These are phyloP conservation scores for Microstegium vimineum DNA, from an alignment of 176 grass and related monocot genomes.

Conservation along the genomic window DNA sequence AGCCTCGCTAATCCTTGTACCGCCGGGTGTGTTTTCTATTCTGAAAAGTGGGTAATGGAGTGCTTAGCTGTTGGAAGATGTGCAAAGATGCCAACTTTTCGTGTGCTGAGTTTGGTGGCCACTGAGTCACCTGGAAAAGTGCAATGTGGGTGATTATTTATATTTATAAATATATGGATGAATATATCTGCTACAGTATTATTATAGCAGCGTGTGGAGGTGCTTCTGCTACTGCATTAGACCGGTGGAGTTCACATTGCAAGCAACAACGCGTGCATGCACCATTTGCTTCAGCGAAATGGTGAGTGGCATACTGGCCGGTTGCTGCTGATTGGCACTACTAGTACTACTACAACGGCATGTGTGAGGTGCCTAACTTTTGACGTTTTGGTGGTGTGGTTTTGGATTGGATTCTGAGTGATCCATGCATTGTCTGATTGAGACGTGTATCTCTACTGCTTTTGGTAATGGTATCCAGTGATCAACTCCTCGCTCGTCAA, in stretches of 20 bases:
- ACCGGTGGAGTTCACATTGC: conserved; percentile 35
- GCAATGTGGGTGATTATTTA: background rate
- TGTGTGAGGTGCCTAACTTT: conserved; percentile 41
- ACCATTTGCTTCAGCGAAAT: conserved; percentile 6
- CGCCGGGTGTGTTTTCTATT: conserved; percentile 10
- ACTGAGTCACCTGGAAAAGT: conserved; percentile 24
- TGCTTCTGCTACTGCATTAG: background rate
- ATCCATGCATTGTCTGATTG: background rate
- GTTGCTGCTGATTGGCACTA: conserved; percentile 17
- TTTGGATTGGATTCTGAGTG: conserved; percentile 7
- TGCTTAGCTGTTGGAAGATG: conserved; percentile 48
- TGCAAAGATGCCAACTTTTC: conserved; percentile 48
- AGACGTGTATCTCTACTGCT: background rate
- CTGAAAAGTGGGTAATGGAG: conserved; percentile 33
- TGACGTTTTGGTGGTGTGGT: conserved; percentile 17
- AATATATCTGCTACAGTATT: background rate
- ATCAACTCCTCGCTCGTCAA: conserved; percentile 2
- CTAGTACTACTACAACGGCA: background rate
- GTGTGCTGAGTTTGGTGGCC: conserved; percentile 31
- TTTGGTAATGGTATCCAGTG: conserved; percentile 33
- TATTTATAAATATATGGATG: background rate
- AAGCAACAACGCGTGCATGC: conserved; percentile 18
- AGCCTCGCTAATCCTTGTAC: conserved; percentile 15
- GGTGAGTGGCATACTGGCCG: too few species aligned
- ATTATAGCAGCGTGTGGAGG: background rate